phyloP scores from a whole-genome alignment of 1,284 basidiomycete genomes.

The Mycena citricolor region DNA sequence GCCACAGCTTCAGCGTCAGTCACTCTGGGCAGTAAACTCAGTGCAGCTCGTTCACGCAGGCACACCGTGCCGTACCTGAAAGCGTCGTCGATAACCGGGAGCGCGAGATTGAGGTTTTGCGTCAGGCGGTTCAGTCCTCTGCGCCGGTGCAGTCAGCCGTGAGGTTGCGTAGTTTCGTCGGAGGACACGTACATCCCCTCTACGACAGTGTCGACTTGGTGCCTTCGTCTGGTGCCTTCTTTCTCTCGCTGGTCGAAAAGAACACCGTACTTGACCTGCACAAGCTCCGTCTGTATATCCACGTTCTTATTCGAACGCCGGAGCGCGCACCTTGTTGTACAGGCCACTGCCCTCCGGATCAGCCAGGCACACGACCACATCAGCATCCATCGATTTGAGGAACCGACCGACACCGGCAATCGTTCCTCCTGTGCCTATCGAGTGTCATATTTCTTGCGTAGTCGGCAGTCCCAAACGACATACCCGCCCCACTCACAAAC shows the following conservation, averaged over 20 bases:
- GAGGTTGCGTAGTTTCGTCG: neutral
- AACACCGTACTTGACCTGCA: conserved; percentile 84
- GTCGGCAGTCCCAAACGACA: conserved; percentile 8
- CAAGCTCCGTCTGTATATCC: too few species aligned
- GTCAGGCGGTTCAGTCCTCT: conserved; percentile 91
- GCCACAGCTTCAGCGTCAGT: conserved; percentile 88
- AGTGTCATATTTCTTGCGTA: neutral
- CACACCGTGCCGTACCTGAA: conserved; percentile 59
- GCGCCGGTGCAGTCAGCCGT: conserved; percentile 33
- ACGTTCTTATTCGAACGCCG: too few species aligned
- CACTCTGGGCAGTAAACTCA: conserved; percentile 66
- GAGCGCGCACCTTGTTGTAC: conserved; percentile 81
- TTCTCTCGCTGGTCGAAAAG: conserved; percentile 92
- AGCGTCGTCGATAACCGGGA: conserved; percentile 83
- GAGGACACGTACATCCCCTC: conserved; percentile 70
- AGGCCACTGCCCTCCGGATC: conserved; percentile 96
- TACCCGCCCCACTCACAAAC: conserved; percentile 93
- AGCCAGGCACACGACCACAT: conserved; percentile 74
- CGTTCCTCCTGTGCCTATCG: conserved; percentile 86
- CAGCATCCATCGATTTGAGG: conserved; percentile 69
- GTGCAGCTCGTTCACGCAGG: conserved; percentile 1
- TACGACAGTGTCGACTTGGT: conserved; percentile 92
- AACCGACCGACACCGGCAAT: conserved; percentile 84
- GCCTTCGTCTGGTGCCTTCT: conserved; percentile 92
- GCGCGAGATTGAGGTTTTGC: conserved; percentile 80